Conservation (phyloP, 1,139 yeast species). For the Zygosaccharomyces sapae region DNA sequence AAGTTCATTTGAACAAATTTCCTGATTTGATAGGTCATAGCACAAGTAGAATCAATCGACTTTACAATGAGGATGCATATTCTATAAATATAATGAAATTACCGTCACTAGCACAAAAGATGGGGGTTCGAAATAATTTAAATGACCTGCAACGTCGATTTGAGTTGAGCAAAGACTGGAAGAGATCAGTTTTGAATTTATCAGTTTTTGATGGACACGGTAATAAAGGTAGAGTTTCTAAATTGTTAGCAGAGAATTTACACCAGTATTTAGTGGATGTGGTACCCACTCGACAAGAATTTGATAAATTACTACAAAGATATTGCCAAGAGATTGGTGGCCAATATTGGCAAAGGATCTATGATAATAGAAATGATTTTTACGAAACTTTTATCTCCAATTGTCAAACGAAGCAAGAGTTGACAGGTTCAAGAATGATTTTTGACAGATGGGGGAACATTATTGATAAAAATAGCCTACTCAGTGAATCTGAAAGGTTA, state of each 20-base stretch:
- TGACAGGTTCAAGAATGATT: constrained; percentile 38
- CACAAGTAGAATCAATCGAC: constrained; percentile 69
- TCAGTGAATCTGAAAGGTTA: constrained; percentile 36
- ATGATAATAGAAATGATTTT: constrained; percentile 44
- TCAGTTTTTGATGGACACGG: constrained; percentile 94
- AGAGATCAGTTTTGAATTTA: constrained; percentile 52
- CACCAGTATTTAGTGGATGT: constrained; percentile 53
- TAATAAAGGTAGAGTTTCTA: constrained; percentile 64
- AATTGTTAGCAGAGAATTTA: constrained; percentile 51
- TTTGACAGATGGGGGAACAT: constrained; percentile 37
- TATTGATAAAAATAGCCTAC: constrained; percentile 34
- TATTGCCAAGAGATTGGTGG: constrained; percentile 56
- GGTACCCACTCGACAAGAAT: constrained; percentile 30
- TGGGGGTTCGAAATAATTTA: constrained; percentile 14
- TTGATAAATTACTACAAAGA: constrained; percentile 44
- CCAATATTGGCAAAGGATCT: constrained; percentile 86
- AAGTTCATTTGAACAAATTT: constrained; percentile 27
- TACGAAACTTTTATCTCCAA: constrained; percentile 43
- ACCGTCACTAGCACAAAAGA: constrained; percentile 39
- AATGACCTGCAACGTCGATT: constrained; percentile 5
- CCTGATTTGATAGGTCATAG: constrained; percentile 60
- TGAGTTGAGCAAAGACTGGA: constrained; percentile 9
- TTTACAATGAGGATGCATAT: constrained; percentile 77
- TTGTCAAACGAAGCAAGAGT: constrained; percentile 40
- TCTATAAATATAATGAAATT: constrained; percentile 36